These are phyloP conservation scores for Metschnikowia kunwiensis DNA, from an alignment of 805 yeast genomes.

Conservation along the genomic window DNA sequence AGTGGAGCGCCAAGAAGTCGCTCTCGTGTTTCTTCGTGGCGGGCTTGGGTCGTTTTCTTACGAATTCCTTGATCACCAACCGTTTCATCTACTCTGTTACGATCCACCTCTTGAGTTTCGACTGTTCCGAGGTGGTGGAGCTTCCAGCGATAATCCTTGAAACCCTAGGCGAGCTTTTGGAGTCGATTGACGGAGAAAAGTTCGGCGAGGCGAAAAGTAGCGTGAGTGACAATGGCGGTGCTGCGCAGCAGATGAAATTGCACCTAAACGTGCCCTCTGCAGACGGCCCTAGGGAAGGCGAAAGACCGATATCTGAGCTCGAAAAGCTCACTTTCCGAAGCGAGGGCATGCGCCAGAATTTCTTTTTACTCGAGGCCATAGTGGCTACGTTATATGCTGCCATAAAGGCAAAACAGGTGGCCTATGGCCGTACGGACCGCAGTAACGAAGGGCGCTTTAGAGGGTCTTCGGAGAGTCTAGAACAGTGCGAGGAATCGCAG, in stretches of 20 bases:
- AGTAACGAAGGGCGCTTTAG: no score
- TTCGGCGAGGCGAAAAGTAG: slow-evolving; percentile 2
- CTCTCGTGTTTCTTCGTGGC: slow-evolving; percentile 9
- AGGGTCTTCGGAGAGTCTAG: no score
- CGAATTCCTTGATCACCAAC: slow-evolving; percentile 12
- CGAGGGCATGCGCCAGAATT: slow-evolving; percentile 13
- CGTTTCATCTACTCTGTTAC: slow-evolving; percentile 8
- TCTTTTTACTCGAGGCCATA: slow-evolving; percentile 13
- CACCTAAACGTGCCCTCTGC: neutral
- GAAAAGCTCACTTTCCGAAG: slow-evolving; percentile 1
- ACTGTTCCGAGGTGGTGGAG: slow-evolving; percentile 7
- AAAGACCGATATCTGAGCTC: slow-evolving; percentile 2
- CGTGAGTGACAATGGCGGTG: slow-evolving; percentile 1
- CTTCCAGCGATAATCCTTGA: slow-evolving; percentile 5
- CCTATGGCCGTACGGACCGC: no score
- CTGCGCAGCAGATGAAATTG: neutral
- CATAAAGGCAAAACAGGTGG: slow-evolving; percentile 4
- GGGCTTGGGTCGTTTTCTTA: slow-evolving; percentile 6
- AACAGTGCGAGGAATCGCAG: no score
- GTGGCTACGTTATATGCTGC: slow-evolving; percentile 11
- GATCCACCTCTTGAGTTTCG: slow-evolving; percentile 7
- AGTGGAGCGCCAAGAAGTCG: slow-evolving; percentile 9
- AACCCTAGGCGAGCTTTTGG: slow-evolving; percentile 1
- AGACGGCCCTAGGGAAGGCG: neutral
- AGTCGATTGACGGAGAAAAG: slow-evolving; percentile 1